These are phyloP conservation scores for Yamadazyma jaroonii DNA, from an alignment of 1,139 yeast genomes.

Conservation along the genomic window DNA sequence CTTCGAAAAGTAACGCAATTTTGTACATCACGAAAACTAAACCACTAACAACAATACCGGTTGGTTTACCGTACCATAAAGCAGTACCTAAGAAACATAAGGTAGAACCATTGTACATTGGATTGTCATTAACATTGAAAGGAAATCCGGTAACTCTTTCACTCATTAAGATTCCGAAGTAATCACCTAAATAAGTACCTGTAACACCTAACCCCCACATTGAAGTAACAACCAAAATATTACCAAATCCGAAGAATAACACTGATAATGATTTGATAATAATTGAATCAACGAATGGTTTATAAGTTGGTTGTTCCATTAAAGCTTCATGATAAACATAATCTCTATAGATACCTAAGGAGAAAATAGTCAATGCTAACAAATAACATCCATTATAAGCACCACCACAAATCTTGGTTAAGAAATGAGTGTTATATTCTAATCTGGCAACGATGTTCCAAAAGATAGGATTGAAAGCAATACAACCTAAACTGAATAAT, in stretches of 20 bases:
- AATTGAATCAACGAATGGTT: slow-evolving; percentile 39
- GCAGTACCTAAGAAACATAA: slow-evolving; percentile 90
- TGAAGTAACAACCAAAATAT: slow-evolving; percentile 72
- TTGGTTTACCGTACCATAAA: slow-evolving; percentile 83
- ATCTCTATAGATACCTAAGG: slow-evolving; percentile 82
- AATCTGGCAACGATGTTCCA: slow-evolving; percentile 92
- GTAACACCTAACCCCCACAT: slow-evolving; percentile 96
- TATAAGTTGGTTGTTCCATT: slow-evolving; percentile 51
- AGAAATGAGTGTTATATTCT: slow-evolving; percentile 71
- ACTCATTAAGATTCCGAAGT: slow-evolving; percentile 92
- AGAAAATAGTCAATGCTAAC: slow-evolving; percentile 77
- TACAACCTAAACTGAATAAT: slow-evolving; percentile 22
- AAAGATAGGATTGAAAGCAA: slow-evolving; percentile 88
- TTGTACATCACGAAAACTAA: slow-evolving; percentile 80
- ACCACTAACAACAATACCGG: slow-evolving; percentile 71
- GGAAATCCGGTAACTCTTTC: slow-evolving; percentile 93
- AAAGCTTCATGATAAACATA: slow-evolving; percentile 65
- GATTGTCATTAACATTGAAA: slow-evolving; percentile 84
- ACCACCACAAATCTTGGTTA: slow-evolving; percentile 72
- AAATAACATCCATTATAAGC: slow-evolving; percentile 77
- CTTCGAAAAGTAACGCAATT: slow-evolving; percentile 84
- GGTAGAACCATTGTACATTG: slow-evolving; percentile 95
- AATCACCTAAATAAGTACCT: slow-evolving; percentile 95
- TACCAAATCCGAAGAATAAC: slow-evolving; percentile 59
- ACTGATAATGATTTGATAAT: slow-evolving; percentile 34